Evolutionary conservation across 2,329 filamentous ascomycete genomes (phyloP).

Genomic region (Aspergillus tamarii): DNA sequence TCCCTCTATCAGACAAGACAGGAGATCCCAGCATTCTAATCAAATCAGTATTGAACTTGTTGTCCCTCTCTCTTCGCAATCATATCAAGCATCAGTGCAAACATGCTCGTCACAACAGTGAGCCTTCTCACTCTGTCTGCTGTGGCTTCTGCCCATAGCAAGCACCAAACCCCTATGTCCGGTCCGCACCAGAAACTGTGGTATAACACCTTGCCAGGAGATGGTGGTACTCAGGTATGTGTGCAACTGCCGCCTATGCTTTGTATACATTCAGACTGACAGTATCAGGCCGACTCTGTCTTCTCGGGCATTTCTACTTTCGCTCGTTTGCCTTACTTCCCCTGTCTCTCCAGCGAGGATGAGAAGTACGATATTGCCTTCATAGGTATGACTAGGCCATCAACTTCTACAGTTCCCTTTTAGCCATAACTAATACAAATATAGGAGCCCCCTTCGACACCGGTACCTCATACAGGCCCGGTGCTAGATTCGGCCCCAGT

Average conservation of each 20-base stretch:
- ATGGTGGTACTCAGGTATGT: conserved; percentile 77
- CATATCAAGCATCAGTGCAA: neutral
- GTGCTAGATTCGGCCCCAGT: conserved; percentile 80
- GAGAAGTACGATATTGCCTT: conserved; percentile 85
- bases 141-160: conserved; percentile 61
- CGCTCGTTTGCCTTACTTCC: conserved; percentile 75
- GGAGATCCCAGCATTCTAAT: neutral
- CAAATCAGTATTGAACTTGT: neutral
- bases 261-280: neutral
- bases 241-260: neutral
- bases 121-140: conserved; percentile 48
- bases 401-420: neutral
- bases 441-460: conserved; percentile 81
- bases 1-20: neutral
- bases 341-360: conserved; percentile 70
- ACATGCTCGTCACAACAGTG: conserved; percentile 25
- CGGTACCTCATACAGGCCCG: conserved; percentile 80
- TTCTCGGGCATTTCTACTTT: conserved; percentile 89
- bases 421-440: neutral
- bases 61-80: neutral
- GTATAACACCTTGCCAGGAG: conserved; percentile 82
- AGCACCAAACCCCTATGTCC: conserved; percentile 62
- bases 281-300: conserved; percentile 73
- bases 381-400: conserved; percentile 58
- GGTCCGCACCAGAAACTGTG: conserved; percentile 76